Conservation (phyloP, 2,329 filamentous ascomycete species). For the Pseudogymnoascus sp. region DNA sequence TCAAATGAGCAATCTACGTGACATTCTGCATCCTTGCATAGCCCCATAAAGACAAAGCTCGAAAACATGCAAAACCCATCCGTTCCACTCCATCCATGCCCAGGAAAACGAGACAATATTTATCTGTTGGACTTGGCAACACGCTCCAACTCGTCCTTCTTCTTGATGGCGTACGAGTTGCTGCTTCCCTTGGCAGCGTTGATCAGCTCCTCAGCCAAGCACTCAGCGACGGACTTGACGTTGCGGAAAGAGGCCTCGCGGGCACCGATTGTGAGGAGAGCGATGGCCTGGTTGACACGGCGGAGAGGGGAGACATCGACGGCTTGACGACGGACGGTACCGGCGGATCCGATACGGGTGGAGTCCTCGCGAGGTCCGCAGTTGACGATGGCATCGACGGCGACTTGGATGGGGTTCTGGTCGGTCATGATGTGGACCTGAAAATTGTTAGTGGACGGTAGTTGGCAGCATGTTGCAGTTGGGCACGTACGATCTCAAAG, state of each 20-base stretch:
- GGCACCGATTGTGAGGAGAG: conserved; percentile 97
- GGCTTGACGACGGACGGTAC: conserved; percentile 99
- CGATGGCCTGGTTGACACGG: conserved; percentile 99
- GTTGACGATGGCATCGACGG: conserved; percentile 99
- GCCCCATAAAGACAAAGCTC: conserved; percentile 27
- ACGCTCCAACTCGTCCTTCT: conserved; percentile 99
- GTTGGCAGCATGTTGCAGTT: conserved; percentile 13
- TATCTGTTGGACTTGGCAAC: conserved; percentile 99
- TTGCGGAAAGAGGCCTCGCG: conserved; percentile 99
- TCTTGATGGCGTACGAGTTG: conserved; percentile 99
- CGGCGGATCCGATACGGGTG: conserved; percentile 98
- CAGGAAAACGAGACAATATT: conserved; percentile 40
- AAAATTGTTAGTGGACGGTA: conserved; percentile 18
- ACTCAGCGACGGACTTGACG: conserved; percentile 99
- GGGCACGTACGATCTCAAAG: conserved; percentile 91
- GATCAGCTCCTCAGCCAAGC: conserved; percentile 99
- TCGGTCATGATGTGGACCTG: conserved; percentile 99
- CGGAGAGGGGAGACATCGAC: conserved; percentile 99
- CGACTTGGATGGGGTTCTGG: conserved; percentile 99
- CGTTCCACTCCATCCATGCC: conserved; percentile 21
- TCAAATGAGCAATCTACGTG: conserved; percentile 26
- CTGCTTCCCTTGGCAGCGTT: conserved; percentile 99
- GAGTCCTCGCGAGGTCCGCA: conserved; percentile 99
- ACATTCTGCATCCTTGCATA: conserved; percentile 29
- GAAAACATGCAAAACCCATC: conserved; percentile 19